Evolutionary conservation across 257 asterid genomes (phyloP).

Genomic region (Scutellaria baicalensis): DNA sequence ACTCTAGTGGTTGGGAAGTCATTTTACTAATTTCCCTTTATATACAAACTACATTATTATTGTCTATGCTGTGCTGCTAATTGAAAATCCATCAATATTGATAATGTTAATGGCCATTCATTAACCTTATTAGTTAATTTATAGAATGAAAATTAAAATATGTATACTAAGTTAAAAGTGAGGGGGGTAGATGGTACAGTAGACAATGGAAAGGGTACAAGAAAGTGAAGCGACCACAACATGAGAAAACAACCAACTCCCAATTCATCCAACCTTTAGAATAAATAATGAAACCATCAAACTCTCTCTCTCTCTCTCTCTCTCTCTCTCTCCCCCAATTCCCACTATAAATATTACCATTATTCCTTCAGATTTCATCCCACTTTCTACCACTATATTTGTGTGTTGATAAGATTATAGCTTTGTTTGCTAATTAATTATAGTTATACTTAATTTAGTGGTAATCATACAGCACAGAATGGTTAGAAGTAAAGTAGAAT

Average conservation of each 20-base stretch:
- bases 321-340: not conserved
- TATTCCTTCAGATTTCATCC: not conserved
- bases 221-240: not conserved
- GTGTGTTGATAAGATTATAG: no score
- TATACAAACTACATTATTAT: no score
- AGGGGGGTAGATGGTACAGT: not conserved
- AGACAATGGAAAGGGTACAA: not conserved
- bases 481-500: conserved; percentile 31
- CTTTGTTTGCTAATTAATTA: not conserved
- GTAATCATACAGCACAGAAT: not conserved
- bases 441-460: not conserved
- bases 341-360: not conserved
- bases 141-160: no score
- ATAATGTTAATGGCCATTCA: no score
- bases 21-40: no score
- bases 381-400: not conserved
- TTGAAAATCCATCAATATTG: no score
- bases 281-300: conserved; percentile 23
- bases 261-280: conserved; percentile 7
- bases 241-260: conserved; percentile 5
- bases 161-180: not conserved
- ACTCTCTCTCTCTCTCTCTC: no score
- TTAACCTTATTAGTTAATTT: no score
- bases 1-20: no score
- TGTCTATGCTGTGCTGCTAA: no score